Evolutionary conservation across 306 rosid species (phyloP).

Genomic region (Lathyrus oleraceus): DNA sequence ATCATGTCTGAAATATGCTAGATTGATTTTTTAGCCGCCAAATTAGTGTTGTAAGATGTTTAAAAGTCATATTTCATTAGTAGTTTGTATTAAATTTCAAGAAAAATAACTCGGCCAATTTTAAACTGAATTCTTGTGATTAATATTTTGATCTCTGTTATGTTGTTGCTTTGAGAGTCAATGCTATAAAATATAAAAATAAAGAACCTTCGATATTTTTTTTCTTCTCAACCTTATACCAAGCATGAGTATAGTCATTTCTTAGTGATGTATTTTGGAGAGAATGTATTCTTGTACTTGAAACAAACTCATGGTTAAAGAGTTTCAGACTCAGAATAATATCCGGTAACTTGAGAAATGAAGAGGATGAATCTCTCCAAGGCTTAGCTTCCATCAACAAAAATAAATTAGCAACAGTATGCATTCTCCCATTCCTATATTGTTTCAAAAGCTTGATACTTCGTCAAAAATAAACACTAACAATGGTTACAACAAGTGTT

Average conservation of each 20-base stretch:
- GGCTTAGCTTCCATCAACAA: no score
- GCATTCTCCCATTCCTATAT: background rate
- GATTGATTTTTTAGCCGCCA: conserved; percentile 38
- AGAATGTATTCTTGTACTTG: no score
- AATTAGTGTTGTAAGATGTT: conserved; percentile 51
- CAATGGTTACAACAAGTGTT: background rate
- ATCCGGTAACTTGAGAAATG: no score
- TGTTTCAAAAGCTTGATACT: background rate
- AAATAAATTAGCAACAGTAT: background rate
- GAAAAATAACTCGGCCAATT: conserved; percentile 37
- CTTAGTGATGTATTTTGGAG: no score
- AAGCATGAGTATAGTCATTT: no score
- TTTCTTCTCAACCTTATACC: no score
- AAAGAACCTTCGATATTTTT: background rate
- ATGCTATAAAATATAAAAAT: background rate
- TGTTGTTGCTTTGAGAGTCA: conserved; percentile 19
- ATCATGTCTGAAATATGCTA: conserved; percentile 40
- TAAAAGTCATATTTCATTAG: conserved; percentile 38
- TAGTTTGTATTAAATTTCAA: conserved; percentile 50
- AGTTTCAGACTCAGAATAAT: background rate
- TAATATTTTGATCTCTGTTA: conserved; percentile 25
- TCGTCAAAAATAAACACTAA: background rate
- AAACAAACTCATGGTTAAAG: background rate
- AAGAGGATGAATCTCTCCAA: no score
- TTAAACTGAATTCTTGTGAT: conserved; percentile 36